phyloP scores from a whole-genome alignment of 106 monocot species.

The Dendrobium catenatum region DNA sequence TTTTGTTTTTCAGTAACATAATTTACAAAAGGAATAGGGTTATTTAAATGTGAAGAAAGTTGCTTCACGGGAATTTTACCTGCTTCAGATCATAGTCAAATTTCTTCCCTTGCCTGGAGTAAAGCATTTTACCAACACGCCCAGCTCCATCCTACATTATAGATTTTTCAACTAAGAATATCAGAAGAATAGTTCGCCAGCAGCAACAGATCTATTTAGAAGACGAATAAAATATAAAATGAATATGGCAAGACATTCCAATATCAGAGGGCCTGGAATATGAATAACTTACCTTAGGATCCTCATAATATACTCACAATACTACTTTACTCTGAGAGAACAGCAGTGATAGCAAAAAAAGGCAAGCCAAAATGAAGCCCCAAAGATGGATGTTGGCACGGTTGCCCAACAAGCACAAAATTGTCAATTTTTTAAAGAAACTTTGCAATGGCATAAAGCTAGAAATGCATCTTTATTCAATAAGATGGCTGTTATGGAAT shows the following conservation, averaged over 20 bases:
- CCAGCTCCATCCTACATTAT: conserved; percentile 88
- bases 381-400: not conserved
- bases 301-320: not conserved
- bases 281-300: not conserved
- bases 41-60: not conserved
- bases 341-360: not conserved
- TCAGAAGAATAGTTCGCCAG: not conserved
- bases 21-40: conserved; percentile 3
- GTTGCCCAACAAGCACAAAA: too few species aligned
- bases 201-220: not conserved
- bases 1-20: not conserved
- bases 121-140: conserved; percentile 98
- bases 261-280: not conserved
- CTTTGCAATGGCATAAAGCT: not conserved
- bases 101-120: conserved; percentile 96
- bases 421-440: not conserved
- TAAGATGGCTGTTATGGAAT: not conserved
- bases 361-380: not conserved
- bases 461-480: not conserved
- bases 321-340: not conserved
- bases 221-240: not conserved
- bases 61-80: conserved; percentile 26
- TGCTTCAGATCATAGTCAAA: conserved; percentile 99
- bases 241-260: not conserved
- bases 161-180: not conserved